These are phyloP conservation scores for Apostasia ramifera DNA, from an alignment of 106 monocot species.

Conservation along the genomic window DNA sequence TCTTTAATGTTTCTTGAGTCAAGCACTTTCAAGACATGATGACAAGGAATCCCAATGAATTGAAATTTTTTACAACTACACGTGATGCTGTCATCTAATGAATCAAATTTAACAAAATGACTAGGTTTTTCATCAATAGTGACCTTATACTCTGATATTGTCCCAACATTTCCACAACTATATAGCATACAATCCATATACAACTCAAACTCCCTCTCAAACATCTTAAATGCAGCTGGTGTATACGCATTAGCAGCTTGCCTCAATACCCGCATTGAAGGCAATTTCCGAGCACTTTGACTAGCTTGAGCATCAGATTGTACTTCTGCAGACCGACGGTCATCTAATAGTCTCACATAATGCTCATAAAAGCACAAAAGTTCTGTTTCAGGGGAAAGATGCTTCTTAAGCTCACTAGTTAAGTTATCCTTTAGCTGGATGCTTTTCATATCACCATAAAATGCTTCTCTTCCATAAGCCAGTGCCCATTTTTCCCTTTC, in stretches of 20 bases:
- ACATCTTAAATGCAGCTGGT: slow-evolving; percentile 55
- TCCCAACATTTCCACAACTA: slow-evolving; percentile 34
- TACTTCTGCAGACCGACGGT: slow-evolving; percentile 36
- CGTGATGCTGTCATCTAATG: slow-evolving; percentile 25
- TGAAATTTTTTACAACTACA: slow-evolving; percentile 74
- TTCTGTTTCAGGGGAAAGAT: slow-evolving; percentile 37
- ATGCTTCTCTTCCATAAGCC: slow-evolving; percentile 41
- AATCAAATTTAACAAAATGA: slow-evolving; percentile 54
- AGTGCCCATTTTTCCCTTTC: slow-evolving; percentile 65
- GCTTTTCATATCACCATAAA: slow-evolving; percentile 61
- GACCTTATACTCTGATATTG: slow-evolving; percentile 47
- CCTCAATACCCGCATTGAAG: slow-evolving; percentile 52
- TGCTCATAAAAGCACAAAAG: slow-evolving; percentile 41
- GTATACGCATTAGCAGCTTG: slow-evolving; percentile 64
- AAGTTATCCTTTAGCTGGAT: slow-evolving; percentile 56
- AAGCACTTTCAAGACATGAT: slow-evolving; percentile 67
- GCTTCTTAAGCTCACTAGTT: slow-evolving; percentile 39
- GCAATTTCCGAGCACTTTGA: slow-evolving; percentile 39
- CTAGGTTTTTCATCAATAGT: slow-evolving; percentile 32
- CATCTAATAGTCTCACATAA: slow-evolving; percentile 41
- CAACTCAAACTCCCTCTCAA: slow-evolving; percentile 68
- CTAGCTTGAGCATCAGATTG: slow-evolving; percentile 39
- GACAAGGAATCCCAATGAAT: slow-evolving; percentile 57
- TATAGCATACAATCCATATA: slow-evolving; percentile 61
- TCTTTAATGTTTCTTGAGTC: slow-evolving; percentile 70